Evolutionary conservation across 2,329 filamentous ascomycete genomes (phyloP).

Genomic region (Paecilomyces formosus): DNA sequence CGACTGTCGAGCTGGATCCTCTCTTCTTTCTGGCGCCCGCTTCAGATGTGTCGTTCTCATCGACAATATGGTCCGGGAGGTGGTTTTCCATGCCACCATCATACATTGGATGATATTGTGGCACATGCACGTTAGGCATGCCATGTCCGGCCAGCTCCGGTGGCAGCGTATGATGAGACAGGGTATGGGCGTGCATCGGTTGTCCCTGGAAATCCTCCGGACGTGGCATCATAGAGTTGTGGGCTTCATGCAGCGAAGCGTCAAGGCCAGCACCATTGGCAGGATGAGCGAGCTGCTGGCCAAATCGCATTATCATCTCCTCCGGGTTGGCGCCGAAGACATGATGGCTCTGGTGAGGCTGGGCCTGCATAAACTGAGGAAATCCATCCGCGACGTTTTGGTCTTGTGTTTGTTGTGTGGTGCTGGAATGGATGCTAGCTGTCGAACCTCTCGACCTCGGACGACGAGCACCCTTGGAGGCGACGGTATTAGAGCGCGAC

Average conservation of each 20-base stretch:
- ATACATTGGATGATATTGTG: constrained; percentile 33
- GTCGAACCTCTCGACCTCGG: constrained; percentile 41
- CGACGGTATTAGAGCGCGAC: constrained; percentile 32
- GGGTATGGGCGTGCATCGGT: constrained; percentile 23
- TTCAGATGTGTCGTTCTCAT: constrained; percentile 38
- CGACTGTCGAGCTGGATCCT: constrained; percentile 40
- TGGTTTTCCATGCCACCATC: constrained; percentile 36
- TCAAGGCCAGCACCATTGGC: constrained; percentile 27
- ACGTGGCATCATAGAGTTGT: constrained; percentile 26
- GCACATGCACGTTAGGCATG: constrained; percentile 22
- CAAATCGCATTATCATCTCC: constrained; percentile 39
- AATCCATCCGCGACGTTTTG: constrained; percentile 33
- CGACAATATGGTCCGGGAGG: constrained; percentile 30
- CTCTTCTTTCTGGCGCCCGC: constrained; percentile 37
- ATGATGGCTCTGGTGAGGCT: constrained; percentile 24
- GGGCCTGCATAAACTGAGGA: constrained; percentile 30
- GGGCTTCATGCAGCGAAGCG: constrained; percentile 29
- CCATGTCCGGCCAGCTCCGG: constrained; percentile 27
- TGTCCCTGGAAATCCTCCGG: constrained; percentile 31
- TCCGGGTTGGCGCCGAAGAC: constrained; percentile 34
- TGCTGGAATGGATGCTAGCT: constrained; percentile 41
- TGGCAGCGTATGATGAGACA: constrained; percentile 29
- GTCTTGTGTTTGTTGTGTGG: constrained; percentile 36
- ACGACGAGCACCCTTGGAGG: constrained; percentile 33
- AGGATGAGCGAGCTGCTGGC: constrained; percentile 34